Evolutionary conservation across 1,139 yeast species (phyloP), one percentile per base, ranked within the genome.

Genomic region (Geotrichum klebahnii): DNA sequence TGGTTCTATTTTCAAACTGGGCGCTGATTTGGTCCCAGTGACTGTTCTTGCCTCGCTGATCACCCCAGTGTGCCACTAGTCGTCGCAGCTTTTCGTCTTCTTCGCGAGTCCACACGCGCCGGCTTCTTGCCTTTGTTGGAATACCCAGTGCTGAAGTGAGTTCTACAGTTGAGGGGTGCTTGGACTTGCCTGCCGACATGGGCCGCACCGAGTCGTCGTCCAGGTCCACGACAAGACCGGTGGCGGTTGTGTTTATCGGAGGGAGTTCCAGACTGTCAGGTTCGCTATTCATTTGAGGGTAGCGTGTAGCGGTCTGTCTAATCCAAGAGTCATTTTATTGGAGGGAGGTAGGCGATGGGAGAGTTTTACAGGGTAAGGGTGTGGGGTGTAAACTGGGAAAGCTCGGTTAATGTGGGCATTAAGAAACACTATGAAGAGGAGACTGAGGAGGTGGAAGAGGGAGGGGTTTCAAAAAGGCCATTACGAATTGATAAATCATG

Each of bases 21-120:
- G 71, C 68, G 2, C 89, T 76, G 23, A 89, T 75, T 24, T 67
- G 63, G 47, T 84, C 94, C 97, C 97, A 89, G 59, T 82, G 78
- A 31, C 75, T 66, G 32, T 70, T 67, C 45, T 70, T 82, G 58
- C 95, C 81, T 88, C 97, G 86, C 67, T 87, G 88, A 3, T 96
- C 92, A 14, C 97, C 97, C 70, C 85, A 83, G 35, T 69, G 67
- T 56, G 84, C 81, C 14, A 90, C 95, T 55, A 81, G 78, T 46
- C 77, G 72, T 29, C 90, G 81, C 55, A 90, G 70, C 51, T 71
- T 68, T 47, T 88, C 73, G 64, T 90, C 97, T 63, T 90, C 97
- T 29, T 82, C 87, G 45, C 77, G 65, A 1, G 82, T 74, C 97
- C 97, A 90, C 8, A 84, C 82, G 60, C 87, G 76, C 19, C 71